Conservation (phyloP, 2,329 filamentous ascomycete genomes). For the Fusarium sp. region DNA sequence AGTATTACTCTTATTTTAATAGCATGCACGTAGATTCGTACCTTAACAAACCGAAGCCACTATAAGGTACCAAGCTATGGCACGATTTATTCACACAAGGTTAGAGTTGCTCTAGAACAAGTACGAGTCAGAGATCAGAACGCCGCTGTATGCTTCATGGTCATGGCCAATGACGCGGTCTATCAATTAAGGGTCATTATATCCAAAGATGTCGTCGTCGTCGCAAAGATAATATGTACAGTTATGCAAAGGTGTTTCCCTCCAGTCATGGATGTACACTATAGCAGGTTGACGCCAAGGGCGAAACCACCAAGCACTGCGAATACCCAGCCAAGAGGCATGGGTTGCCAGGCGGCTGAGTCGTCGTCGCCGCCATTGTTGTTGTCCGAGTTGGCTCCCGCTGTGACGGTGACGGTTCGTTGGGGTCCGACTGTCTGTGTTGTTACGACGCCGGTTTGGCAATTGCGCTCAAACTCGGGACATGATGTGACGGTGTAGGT, state of each 20-base stretch:
- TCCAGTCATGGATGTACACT: slow-evolving; percentile 1
- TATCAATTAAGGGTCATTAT: slow-evolving; percentile 30
- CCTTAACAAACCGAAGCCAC: background rate
- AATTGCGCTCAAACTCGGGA: slow-evolving; percentile 36
- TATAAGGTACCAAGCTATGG: background rate
- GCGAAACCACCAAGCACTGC: slow-evolving; percentile 35
- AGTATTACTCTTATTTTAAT: too few relatives aligned
- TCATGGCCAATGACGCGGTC: slow-evolving; percentile 10
- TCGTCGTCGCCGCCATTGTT: slow-evolving; percentile 25
- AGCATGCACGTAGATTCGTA: background rate
- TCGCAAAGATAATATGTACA: slow-evolving; percentile 27
- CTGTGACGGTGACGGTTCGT: slow-evolving; percentile 38
- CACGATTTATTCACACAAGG: background rate
- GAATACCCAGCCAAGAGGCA: slow-evolving; percentile 34
- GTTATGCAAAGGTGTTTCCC: background rate
- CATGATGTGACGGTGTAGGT: slow-evolving; percentile 46
- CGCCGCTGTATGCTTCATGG: slow-evolving; percentile 26
- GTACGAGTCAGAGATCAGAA: slow-evolving; percentile 9
- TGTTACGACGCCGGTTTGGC: slow-evolving; percentile 41
- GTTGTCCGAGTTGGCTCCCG: slow-evolving; percentile 14
- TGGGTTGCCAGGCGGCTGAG: slow-evolving; percentile 29
- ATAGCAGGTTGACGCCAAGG: slow-evolving; percentile 42
- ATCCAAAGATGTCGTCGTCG: slow-evolving; percentile 7
- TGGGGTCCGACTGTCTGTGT: slow-evolving; percentile 40
- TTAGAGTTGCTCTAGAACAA: background rate